Base-by-base conservation (phyloP, 1,284 basidiomycete genomes). In the Cystobasidium sp. region DNA sequence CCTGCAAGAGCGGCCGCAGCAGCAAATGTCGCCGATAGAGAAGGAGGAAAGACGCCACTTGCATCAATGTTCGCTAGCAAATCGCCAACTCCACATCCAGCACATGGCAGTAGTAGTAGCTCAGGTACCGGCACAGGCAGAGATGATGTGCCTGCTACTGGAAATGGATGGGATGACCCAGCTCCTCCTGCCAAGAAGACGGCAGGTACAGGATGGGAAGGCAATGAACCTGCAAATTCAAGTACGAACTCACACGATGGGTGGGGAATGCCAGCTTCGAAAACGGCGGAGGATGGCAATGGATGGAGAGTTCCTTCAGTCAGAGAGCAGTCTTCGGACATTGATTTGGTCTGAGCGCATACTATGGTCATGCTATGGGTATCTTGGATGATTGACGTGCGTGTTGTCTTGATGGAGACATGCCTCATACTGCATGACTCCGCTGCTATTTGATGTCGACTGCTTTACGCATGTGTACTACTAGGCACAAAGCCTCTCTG, bases 251-350 rank as follows among this genome's bases (percentile, higher is more conserved):
- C 61, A 14, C 20, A 31, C 24, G 61, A 63, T 24, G 61, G 61
- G 5, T 63, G 61, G 61, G 61, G 44, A 63, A 20, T n/a, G 14
- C 43, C 44, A 20, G n/a, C 31, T 31, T 22, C 61, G n/a, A 63
- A 63, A n/a, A 41, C 7, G 44, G 1, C 44, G 31, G 31, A 7
- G 16, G 61, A 31, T 7, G n/a, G 44, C 14, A 41, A 47, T 49
- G 31, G 61, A 8, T 66, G 64, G 64, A 51, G 43, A n/a, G 49
- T 3, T 14, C 10, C n/a, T 6, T 12, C 64, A 14, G 49, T 24
- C 18, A 20, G 64, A 22, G 64, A 66, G 51, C 49, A 52, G 37
- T 52, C 64, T 43, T 66, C 64, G 7, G 64, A 66, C 22, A 66
- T 66, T 31, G 64, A 66, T 44, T 41, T 66, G 14, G 49, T 39